Percentiles rank a stretch among this genome's conserved stretches.
These are phyloP conservation scores for Pleurotus eryngii DNA, from an alignment of 768 basidiomycete genomes.

Conservation along the genomic window DNA sequence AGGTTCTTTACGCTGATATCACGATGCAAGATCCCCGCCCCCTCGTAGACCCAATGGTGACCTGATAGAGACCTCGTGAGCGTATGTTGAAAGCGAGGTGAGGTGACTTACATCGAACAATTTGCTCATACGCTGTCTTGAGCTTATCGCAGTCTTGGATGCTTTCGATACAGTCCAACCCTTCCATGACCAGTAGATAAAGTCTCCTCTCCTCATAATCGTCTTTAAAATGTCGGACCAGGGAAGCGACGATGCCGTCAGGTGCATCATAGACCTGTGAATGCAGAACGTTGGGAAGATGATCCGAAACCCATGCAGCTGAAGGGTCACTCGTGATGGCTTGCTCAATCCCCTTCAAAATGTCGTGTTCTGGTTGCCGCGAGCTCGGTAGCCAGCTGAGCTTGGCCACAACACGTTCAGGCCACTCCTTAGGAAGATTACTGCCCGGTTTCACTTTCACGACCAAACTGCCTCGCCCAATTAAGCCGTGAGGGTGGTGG, in stretches of 20 bases:
- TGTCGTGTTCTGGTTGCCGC: neutral
- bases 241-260: neutral
- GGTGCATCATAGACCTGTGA: neutral
- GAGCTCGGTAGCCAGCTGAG: neutral
- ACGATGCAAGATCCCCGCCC: neutral
- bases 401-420: neutral
- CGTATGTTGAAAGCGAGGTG: no score
- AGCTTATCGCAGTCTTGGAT: neutral
- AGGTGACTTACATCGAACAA: conserved; percentile 1
- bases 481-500: neutral
- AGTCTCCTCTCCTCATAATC: conserved; percentile 1
- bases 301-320: neutral
- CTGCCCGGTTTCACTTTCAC: neutral
- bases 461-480: neutral
- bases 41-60: neutral
- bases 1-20: neutral
- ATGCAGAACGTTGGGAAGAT: neutral
- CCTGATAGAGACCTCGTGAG: neutral
- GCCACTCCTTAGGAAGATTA: no score
- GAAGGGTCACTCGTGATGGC: no score
- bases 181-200: neutral
- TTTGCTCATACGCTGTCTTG: neutral
- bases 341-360: neutral
- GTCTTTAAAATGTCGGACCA: neutral
- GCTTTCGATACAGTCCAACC: neutral